Evolutionary conservation across 371 early-diverging fungal genomes (phyloP).

Genomic region (Globomyces sp.): DNA sequence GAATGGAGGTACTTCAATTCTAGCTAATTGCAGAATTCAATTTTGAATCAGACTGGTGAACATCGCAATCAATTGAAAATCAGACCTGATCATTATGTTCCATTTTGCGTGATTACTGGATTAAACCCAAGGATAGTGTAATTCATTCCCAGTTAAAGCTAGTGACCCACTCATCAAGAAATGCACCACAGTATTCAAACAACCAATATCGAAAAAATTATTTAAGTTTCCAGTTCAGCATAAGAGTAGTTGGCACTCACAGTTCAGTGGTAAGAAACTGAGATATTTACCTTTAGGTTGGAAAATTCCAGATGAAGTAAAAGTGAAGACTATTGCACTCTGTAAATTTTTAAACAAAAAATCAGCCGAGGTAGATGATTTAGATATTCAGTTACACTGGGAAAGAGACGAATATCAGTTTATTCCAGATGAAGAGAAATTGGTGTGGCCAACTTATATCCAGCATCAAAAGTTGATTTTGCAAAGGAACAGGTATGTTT

Average conservation of each 20-base stretch:
- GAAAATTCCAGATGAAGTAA: conserved; percentile 34
- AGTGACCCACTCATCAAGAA: conserved; percentile 12
- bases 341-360: conserved; percentile 24
- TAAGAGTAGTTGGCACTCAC: neutral
- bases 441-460: conserved; percentile 41
- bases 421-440: neutral
- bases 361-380: conserved; percentile 9
- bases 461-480: conserved; percentile 31
- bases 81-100: conserved; percentile 49
- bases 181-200: conserved; percentile 4
- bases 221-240: conserved; percentile 14
- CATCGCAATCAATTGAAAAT: conserved; percentile 31
- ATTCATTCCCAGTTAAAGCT: neutral
- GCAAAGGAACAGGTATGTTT: conserved; percentile 18
- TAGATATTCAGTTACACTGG: conserved; percentile 22
- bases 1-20: conserved; percentile 5
- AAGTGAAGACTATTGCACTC: conserved; percentile 24
- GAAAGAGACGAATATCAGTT: conserved; percentile 43
- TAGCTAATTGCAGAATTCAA: conserved; percentile 5
- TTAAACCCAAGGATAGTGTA: conserved; percentile 8
- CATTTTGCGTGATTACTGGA: conserved; percentile 44
- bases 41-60: conserved; percentile 42
- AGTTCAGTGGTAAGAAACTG: neutral
- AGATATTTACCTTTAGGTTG: conserved; percentile 12
- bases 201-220: neutral